Evolutionary conservation across 805 yeast genomes (phyloP).

Genomic region (Torulaspora franciscae): DNA sequence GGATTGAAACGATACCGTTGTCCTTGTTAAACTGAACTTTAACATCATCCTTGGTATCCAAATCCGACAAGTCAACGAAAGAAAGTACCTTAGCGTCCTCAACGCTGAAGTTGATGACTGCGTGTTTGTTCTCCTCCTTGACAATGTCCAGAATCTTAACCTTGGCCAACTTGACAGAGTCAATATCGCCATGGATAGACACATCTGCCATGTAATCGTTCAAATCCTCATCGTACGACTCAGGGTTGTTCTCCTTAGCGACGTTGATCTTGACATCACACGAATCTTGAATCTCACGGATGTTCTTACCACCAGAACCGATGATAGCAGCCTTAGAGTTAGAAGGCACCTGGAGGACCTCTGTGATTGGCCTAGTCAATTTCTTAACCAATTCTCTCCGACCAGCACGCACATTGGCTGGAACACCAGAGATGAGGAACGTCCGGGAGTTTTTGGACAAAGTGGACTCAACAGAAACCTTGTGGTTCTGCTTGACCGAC

Average conservation of each 20-base stretch:
- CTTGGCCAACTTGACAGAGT: conserved; percentile 74
- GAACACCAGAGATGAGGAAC: conserved; percentile 73
- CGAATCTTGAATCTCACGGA: conserved; percentile 72
- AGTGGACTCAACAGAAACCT: conserved; percentile 76
- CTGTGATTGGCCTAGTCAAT: conserved; percentile 67
- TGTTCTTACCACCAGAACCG: conserved; percentile 79
- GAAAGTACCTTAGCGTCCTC: conserved; percentile 35
- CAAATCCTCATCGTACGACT: conserved; percentile 49
- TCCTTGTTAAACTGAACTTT: conserved; percentile 22
- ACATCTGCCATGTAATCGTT: conserved; percentile 58
- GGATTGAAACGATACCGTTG: conserved; percentile 45
- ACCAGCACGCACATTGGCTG: conserved; percentile 60
- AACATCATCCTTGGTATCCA: conserved; percentile 27
- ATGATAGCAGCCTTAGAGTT: conserved; percentile 71
- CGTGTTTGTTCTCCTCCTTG: conserved; percentile 61
- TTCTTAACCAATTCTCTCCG: conserved; percentile 70
- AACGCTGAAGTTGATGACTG: conserved; percentile 48
- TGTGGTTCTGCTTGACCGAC: conserved; percentile 51
- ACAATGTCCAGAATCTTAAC: conserved; percentile 66
- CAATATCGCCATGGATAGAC: conserved; percentile 74
- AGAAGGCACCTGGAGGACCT: conserved; percentile 65
- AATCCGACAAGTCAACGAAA: conserved; percentile 28
- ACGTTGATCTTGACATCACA: conserved; percentile 67
- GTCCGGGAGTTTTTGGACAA: conserved; percentile 75
- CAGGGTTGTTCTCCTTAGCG: conserved; percentile 32